A percentile compares a stretch with the other conserved stretches of the same genome.
Evolutionary conservation across 805 yeast species (phyloP).

Genomic region (Sugiyamaella americana): DNA sequence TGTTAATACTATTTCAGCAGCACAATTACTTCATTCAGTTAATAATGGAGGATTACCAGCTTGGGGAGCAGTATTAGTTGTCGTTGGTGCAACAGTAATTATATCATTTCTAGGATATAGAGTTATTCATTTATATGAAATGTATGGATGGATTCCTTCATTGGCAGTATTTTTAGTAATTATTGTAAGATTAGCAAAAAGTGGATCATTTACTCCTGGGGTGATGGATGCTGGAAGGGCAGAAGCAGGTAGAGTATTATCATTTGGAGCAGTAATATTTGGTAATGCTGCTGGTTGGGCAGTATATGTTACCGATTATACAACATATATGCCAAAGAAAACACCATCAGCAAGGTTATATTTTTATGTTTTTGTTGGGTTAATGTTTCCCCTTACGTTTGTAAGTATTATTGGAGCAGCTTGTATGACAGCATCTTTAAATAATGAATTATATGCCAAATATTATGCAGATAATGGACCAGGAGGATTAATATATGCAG

Average conservation of each 20-base stretch:
- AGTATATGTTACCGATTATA: conserved; percentile 82
- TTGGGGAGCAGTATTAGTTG: conserved; percentile 80
- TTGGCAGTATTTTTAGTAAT: conserved; percentile 62
- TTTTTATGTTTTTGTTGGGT: conserved; percentile 68
- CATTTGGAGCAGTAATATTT: conserved; percentile 71
- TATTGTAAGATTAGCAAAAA: conserved; percentile 62
- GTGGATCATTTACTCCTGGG: conserved; percentile 48
- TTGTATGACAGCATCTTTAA: conserved; percentile 7
- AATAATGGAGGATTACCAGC: conserved; percentile 62
- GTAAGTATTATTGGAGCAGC: conserved; percentile 8
- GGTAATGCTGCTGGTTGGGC: conserved; percentile 94
- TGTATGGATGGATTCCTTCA: conserved; percentile 81
- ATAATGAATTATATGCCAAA: conserved; percentile 65
- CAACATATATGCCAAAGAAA: conserved; percentile 33
- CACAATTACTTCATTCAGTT: conserved; percentile 68
- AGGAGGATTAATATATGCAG: conserved; percentile 41
- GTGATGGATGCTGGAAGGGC: conserved; percentile 47
- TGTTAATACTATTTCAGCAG: conserved; percentile 78
- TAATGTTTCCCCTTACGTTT: conserved; percentile 4
- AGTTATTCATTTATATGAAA: conserved; percentile 71
- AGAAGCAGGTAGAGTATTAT: conserved; percentile 65
- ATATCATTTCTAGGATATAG: conserved; percentile 78
- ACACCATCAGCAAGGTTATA: conserved; percentile 24
- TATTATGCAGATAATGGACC: conserved; percentile 64
- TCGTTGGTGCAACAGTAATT: conserved; percentile 55